Evolutionary conservation across 2,329 filamentous ascomycete species (phyloP), one percentile per base, ranked within the genome.

Genomic region (Tolypocladium nubicola): DNA sequence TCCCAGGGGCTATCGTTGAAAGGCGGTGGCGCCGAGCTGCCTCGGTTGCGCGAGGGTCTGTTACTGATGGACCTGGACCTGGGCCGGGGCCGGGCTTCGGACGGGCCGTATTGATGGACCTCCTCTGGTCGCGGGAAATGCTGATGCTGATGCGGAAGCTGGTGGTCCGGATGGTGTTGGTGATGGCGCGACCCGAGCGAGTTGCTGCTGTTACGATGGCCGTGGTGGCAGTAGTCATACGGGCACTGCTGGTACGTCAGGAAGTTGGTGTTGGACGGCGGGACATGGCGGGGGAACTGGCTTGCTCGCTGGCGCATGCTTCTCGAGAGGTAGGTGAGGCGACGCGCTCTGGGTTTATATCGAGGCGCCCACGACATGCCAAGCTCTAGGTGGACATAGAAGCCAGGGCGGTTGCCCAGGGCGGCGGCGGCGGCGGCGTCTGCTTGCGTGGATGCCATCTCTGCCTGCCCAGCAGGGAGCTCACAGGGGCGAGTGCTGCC

Each of bases 301-400:
- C 47, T 33, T 11, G 47, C 26, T 19, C 38, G 52, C 23, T 9
- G 52, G 52, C 52, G 37, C 21, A 41, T 9, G 37, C 23, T 30
- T 13, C 39, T 30, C 21, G 52, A 53, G 37, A 30, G 26, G 38
- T 41, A 53, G 10, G 37, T 33, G n/a, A 79, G 59, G 35, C 74
- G 73, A 59, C 77, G 76, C 55, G 68, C 73, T 58, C 73, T 76
- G 14, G 75, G 70, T 14, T 73, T 59, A 57, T 76, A 71, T n/a
- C 47, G 47, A 35, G 47, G 16, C 26, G 47, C 33, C 73, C 76
- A 80, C 1, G 78, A 79, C 30, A 82, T 67, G 37, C 79, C 77
- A 58, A 81, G 78, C 63, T 80, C 78, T 58, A 82, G 67, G 56
- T 79, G 75, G 11, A 81, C 67, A 58, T 79, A 81, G 56, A 81